Conservation (phyloP, 2,329 filamentous ascomycete genomes). For the Calycina marina region DNA sequence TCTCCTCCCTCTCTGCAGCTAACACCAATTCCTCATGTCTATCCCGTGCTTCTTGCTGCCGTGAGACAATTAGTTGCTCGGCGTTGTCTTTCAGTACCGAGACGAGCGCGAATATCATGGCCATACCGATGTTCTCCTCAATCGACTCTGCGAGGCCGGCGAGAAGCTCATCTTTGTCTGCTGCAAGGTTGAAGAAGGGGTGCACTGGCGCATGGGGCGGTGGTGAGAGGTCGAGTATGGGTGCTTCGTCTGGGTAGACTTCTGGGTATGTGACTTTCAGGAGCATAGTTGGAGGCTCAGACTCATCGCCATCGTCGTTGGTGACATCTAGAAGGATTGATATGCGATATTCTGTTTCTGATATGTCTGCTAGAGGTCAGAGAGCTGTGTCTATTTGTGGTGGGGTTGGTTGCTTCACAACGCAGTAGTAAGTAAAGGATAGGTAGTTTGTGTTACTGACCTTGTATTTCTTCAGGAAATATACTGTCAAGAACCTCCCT, state of each 20-base stretch:
- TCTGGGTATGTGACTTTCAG: slow-evolving; percentile 83
- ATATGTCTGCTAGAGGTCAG: slow-evolving; percentile 51
- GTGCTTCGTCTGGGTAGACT: slow-evolving; percentile 77
- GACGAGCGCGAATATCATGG: slow-evolving; percentile 90
- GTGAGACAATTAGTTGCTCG: slow-evolving; percentile 68
- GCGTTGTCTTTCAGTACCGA: slow-evolving; percentile 78
- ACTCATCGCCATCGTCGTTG: slow-evolving; percentile 45
- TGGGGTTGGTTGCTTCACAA: too few relatives aligned
- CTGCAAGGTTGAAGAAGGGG: slow-evolving; percentile 61
- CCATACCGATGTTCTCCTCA: slow-evolving; percentile 89
- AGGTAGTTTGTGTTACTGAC: too few relatives aligned
- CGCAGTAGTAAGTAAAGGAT: too few relatives aligned
- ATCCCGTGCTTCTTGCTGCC: slow-evolving; percentile 49
- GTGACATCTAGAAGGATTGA: slow-evolving; percentile 69
- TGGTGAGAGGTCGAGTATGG: slow-evolving; percentile 63
- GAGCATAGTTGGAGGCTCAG: slow-evolving; percentile 56
- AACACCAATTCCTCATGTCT: slow-evolving; percentile 37
- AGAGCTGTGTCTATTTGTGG: too few relatives aligned
- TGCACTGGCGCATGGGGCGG: slow-evolving; percentile 57
- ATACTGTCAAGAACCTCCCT: slow-evolving; percentile 96
- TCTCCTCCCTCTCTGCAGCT: slow-evolving; percentile 74
- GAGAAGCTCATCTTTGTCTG: slow-evolving; percentile 65
- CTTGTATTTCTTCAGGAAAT: slow-evolving; percentile 93
- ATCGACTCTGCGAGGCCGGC: slow-evolving; percentile 58
- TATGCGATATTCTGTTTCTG: slow-evolving; percentile 79